Conservation (phyloP, 75 land plant species). For the Picea sitchensis region DNA sequence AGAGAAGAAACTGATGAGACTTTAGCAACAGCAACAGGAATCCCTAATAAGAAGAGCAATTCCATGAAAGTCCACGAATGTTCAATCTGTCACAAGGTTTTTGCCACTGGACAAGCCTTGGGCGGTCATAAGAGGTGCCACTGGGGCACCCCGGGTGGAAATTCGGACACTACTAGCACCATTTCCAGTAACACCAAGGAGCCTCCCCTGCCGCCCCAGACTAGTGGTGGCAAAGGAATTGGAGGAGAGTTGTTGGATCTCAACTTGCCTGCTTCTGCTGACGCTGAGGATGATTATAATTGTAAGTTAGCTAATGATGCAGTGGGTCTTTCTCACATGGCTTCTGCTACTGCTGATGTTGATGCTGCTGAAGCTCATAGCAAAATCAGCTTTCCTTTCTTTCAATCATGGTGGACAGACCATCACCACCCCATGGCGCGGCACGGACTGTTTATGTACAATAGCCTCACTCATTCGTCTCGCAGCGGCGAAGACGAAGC, state of each 20-base stretch:
- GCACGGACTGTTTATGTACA: constrained; percentile 6
- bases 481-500: constrained; percentile 6
- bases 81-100: constrained; percentile 49
- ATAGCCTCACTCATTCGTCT: neutral
- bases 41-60: constrained; percentile 3
- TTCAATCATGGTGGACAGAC: constrained; percentile 11
- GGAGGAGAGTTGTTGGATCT: constrained; percentile 7
- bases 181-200: constrained; percentile 4
- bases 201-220: neutral
- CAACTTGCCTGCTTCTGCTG: constrained; percentile 5
- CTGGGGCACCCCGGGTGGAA: constrained; percentile 20
- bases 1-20: constrained; percentile 27
- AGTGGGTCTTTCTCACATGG: neutral
- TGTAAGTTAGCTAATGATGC: neutral
- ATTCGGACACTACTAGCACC: neutral
- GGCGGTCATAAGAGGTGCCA: constrained; percentile 69
- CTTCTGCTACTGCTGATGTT: neutral
- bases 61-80: constrained; percentile 44
- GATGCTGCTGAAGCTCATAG: constrained; percentile 10
- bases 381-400: constrained; percentile 4
- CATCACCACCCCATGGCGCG: neutral
- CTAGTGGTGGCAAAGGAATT: neutral
- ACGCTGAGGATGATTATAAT: neutral
- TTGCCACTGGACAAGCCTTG: constrained; percentile 52
- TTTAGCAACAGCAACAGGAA: neutral